Conservation (phyloP, 2,329 filamentous ascomycete genomes). For the Beauveria sp. region DNA sequence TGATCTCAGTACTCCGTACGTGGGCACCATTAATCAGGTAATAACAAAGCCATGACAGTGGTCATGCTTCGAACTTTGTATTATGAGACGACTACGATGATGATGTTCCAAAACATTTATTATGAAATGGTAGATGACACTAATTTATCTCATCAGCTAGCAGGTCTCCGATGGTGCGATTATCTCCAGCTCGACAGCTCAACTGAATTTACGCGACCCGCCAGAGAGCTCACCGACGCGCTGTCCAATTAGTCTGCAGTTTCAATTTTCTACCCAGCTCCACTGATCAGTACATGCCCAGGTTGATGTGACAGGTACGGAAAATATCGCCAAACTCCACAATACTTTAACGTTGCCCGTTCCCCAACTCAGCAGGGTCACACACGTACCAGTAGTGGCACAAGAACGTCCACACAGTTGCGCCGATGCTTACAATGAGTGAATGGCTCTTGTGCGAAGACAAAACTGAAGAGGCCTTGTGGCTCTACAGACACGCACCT, state of each 20-base stretch:
- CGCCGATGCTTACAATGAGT: slow-evolving; percentile 4
- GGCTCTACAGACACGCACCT: not conserved
- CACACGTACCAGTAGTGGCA: not conserved
- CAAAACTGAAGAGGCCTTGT: not conserved
- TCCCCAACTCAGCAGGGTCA: not conserved
- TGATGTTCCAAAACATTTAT: too few species aligned
- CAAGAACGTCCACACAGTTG: not conserved
- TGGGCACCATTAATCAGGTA: too few species aligned
- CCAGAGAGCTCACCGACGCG: not conserved
- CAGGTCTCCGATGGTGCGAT: not conserved
- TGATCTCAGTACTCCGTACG: not conserved
- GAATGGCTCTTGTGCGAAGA: not conserved
- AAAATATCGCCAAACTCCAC: not conserved
- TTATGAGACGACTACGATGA: too few species aligned
- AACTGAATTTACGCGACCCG: not conserved
- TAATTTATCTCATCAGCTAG: not conserved
- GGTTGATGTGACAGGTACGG: not conserved
- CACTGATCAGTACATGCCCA: not conserved
- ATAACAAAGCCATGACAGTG: too few species aligned
- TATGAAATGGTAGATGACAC: not conserved
- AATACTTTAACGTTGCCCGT: slow-evolving; percentile 8
- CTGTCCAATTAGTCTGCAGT: not conserved
- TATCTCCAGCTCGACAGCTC: too few species aligned
- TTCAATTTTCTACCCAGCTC: not conserved
- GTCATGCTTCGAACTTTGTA: too few species aligned